These are phyloP conservation scores for Pyricularia pennisetigena DNA, from an alignment of 2,329 filamentous ascomycete genomes.

Conservation along the genomic window DNA sequence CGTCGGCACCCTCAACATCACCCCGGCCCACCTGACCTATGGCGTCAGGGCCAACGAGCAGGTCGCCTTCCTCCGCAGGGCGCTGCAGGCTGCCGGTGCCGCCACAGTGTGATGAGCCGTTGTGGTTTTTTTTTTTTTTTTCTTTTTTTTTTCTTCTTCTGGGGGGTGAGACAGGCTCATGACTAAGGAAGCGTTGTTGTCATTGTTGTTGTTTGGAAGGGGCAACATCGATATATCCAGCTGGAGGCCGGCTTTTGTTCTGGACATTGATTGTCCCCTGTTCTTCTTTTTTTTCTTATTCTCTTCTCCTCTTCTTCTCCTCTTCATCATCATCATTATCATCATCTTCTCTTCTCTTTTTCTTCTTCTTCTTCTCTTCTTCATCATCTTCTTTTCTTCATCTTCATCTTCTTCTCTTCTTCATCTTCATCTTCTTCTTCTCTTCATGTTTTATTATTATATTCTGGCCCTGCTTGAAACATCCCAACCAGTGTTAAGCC, in stretches of 20 bases:
- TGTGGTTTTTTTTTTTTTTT: no score
- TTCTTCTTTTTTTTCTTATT: no score
- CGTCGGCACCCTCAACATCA: slow-evolving; percentile 6
- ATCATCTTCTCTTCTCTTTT: no score
- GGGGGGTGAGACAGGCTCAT: neutral
- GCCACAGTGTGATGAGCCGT: neutral
- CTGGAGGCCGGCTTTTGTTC: no score
- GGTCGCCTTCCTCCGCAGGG: slow-evolving; percentile 4
- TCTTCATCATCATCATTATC: no score
- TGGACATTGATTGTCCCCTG: neutral
- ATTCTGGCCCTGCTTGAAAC: neutral
- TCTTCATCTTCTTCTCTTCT: no score
- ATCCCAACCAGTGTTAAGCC: neutral
- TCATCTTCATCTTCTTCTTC: neutral
- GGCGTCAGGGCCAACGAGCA: slow-evolving; percentile 6
- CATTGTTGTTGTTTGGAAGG: neutral
- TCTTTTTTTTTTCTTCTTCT: no score
- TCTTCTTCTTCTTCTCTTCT: no score
- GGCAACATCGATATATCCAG: neutral
- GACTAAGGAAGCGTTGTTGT: neutral
- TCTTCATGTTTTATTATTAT: neutral
- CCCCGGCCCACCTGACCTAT: slow-evolving; percentile 8
- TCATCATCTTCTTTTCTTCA: neutral
- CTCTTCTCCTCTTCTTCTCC: no score
- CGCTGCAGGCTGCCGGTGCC: neutral